Evolutionary conservation across 129 eudicot genomes (phyloP), one percentile per base, ranked within the genome.

Genomic region (Deinandra increscens): DNA sequence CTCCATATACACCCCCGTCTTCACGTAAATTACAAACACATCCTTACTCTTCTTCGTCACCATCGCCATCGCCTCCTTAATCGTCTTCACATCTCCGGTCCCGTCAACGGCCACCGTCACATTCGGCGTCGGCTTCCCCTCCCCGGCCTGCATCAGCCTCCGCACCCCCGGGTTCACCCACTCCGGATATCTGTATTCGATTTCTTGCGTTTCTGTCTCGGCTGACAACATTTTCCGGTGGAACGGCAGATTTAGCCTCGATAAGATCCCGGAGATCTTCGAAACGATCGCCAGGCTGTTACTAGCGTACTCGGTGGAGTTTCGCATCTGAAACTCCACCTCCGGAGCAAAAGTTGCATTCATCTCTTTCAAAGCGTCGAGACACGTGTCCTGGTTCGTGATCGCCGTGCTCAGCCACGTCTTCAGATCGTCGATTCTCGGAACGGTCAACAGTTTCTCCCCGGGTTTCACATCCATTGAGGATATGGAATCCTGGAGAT

Each of bases 51-150:
- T 88, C 81, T 74, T 81, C 9, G 78, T 81, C 3, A 83, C 84
- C 74, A 7, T 87, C 13, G 29, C 79, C 77, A 86, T 80, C 0
- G 98, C 98, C 33, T 81, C 98, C 0, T 64, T 72, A 2, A 92
- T 77, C 15, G 96, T 84, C 43, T 0, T 77, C 11, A 62, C 78
- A 48, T 88, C 76, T 17, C 98, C 98, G 9, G 68, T 76, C 0
- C 96, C 95, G 53, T 92, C 98, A 9, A 2, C 33, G 1, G 98
- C 95, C 72, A 92, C 98, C 26, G 87, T 82, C 71, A 84, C 87
- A 54, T 91, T 66, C 0, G 90, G 77, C 65, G 12, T 50, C 63
- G 86, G 86, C 5, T 34, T 79, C 2, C 23, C 48, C 18, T 26
- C 31, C n/a, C n/a, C n/a, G 3, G 1, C 38, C 64, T 87, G 94